Base-by-base conservation (phyloP, 345 rosid genomes). In the Brassica rapa region DNA sequence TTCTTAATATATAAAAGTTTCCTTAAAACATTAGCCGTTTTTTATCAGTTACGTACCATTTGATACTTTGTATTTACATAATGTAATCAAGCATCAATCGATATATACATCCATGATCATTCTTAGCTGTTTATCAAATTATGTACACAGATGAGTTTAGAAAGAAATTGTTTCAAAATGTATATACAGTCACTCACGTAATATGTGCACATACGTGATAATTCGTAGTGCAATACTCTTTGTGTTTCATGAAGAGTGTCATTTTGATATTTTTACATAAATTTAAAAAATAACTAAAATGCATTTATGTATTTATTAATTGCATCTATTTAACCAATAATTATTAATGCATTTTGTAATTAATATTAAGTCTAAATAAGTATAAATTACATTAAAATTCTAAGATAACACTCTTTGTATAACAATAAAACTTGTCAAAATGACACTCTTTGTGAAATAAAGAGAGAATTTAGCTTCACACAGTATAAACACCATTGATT, bases 91-190 rank as follows among this genome's bases (percentile, higher is more conserved):
- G 11, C 41, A 62, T 62, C 21, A n/a, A 29, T 62, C 6, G 14
- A 27, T 61, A 27, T 61, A 27, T 61, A 19, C 27, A 16, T 27
- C 4, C 65, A 61, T 25, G 16, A 61, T 4, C 15, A 60, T 14
- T 7, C 15, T 37, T 68, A 6, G 16, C 30, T 72, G 14, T 72
- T 3, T 3, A 62, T 63, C 19, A 49, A 73, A 7, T 27, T 10
- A 27, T 62, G 61, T 64, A 53, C 55, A 32, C 12, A 23, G 35
- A 73, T 49, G 62, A 10, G 57, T 14, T 29, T 62, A 71, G 75
- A 5, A 71, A 62, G 63, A 62, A 29, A 62, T 8, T 29, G 66
- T 62, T 62, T 61, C 16, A 60, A 60, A 29, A 57, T 57, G 62
- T 62, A 12, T 62, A 29, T 12, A 62, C 10, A 62, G 23, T 30